Base-by-base conservation (phyloP, 2,329 filamentous ascomycete species). In the Verticillium isaacii region DNA sequence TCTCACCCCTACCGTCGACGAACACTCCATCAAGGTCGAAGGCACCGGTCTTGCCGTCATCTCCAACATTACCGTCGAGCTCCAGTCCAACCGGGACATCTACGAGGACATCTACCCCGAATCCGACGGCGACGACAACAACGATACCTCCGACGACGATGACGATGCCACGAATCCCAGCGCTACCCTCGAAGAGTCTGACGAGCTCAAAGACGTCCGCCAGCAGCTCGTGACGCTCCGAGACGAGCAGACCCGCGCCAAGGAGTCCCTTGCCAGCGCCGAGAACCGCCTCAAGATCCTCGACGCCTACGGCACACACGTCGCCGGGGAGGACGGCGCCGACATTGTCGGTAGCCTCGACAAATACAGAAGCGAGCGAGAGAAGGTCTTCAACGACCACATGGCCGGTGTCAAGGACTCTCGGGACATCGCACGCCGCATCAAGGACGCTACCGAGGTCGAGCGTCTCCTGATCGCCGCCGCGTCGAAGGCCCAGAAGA, bases 31-130 rank as follows among this genome's bases (percentile, higher is more conserved):
- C 71, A 86, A 84, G 64, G 80, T 89, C 19, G 85, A 87, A 63
- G 84, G 85, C 52, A 80, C 77, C 59, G 83, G 84, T 11, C 67
- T 77, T 2, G 84, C 84, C 11, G 81, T 81, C 41, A 85, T 88
- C 67, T 85, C 82, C 12, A 86, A 90, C 67, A 87, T 90, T 64
- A 80, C 82, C 11, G 80, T 89, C 50, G 82, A 88, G 63, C 74
- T 83, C 7, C 74, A 88, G 11, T 80, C 80, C 2, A 86, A 87
- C 64, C 76, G 73, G 17, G 82, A 86, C 32, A 74, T 77, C 32
- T 86, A 85, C 60, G 71, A 83, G 56, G 83, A 87, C 32, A 69
- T 83, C 17, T 85, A 85, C 64, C 80, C 82, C 0, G 78, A 81
- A 12, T 75, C 74, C 0, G 76, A 81, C 29, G 69, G 71, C 1